Evolutionary conservation across 495 filamentous ascomycete genomes (phyloP), one percentile per base, ranked within the genome.

Genomic region (Xylona heveae): DNA sequence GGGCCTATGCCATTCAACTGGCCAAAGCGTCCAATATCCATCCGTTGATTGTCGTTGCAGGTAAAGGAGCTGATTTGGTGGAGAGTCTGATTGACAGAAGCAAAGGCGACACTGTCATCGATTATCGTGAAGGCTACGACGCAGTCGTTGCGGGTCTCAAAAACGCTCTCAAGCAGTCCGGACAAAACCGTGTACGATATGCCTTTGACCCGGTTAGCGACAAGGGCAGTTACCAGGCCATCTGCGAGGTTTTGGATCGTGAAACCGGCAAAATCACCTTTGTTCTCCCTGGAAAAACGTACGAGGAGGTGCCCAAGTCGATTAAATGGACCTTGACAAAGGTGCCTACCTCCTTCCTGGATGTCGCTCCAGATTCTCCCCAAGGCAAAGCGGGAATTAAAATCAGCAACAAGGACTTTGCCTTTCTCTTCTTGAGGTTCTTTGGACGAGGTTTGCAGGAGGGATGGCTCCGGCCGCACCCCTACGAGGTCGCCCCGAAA

Each of bases 31-130:
- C 71, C 21, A 71, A 78, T 41, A 72, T 84, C 37, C 74, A 80
- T 45, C 78, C 77, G 0, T 37, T 82, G n/a, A 71, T 82, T 34
- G 65, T 51, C 23, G 55, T 84, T 4, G 76, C 77, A 1, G 77
- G 77, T 1, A 51, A 53, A 13, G 66, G 67, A 6, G 48, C 43
- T 8, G 24, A 61, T 3, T 66, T 64, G 40, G 70, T 80, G 1
- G 57, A 67, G 44, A 48, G 42, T 0, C 46, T 80, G 20, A 58
- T 85, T 24, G 68, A 76, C 44, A 45, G 43, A 22, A 41, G 40
- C 33, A 77, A 74, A 45, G 78, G 78, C 29, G 78, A 85, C 43
- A 48, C 54, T 0, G 52, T 82, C 12, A 40, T 83, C 33, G 78
- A 83, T 51, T 83, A 85, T 42, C 71, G 77, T 13, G 48, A 54